Percentiles rank a stretch among this genome's conserved stretches.
phyloP scores from a whole-genome alignment of 1,284 basidiomycete genomes.

The Fomitiporia mediterranea region DNA sequence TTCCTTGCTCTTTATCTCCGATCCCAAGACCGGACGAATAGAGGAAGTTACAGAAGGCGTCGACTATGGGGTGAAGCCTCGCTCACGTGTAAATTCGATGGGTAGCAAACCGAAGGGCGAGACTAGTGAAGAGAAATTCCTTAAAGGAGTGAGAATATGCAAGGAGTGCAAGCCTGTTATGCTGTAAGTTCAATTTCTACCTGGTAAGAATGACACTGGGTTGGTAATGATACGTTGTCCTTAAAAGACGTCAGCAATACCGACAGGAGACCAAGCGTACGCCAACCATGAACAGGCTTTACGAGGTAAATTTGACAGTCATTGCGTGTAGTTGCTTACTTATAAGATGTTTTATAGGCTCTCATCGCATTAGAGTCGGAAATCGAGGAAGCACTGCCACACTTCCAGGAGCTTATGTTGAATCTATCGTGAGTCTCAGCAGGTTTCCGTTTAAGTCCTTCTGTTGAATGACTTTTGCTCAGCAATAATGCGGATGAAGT shows the following conservation, averaged over 20 bases:
- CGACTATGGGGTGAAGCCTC: slow-evolving; percentile 71
- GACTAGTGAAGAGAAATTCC: slow-evolving; percentile 67
- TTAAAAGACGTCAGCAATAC: slow-evolving; percentile 71
- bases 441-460: not conserved
- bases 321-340: slow-evolving; percentile 1
- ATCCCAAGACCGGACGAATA: slow-evolving; percentile 67
- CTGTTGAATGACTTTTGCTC: not conserved
- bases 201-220: not conserved
- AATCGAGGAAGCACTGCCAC: slow-evolving; percentile 63
- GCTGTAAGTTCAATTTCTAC: slow-evolving; percentile 46
- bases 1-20: slow-evolving; percentile 76
- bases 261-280: slow-evolving; percentile 59
- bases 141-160: slow-evolving; percentile 84
- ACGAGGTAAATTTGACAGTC: slow-evolving; percentile 47
- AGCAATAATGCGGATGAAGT: slow-evolving; percentile 49
- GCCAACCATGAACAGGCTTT: slow-evolving; percentile 64
- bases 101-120: slow-evolving; percentile 31
- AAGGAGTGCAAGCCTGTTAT: slow-evolving; percentile 75
- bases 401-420: slow-evolving; percentile 65
- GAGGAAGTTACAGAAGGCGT: slow-evolving; percentile 86
- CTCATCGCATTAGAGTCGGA: slow-evolving; percentile 77
- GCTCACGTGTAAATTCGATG: slow-evolving; percentile 30
- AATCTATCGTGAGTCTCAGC: slow-evolving; percentile 45
- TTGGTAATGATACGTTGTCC: slow-evolving; percentile 7
- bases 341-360: slow-evolving; percentile 36